Evolutionary conservation across 1,139 yeast genomes (phyloP), one percentile per base, ranked within the genome.

Genomic region (Hyphopichia wangnamkhiaoensis): DNA sequence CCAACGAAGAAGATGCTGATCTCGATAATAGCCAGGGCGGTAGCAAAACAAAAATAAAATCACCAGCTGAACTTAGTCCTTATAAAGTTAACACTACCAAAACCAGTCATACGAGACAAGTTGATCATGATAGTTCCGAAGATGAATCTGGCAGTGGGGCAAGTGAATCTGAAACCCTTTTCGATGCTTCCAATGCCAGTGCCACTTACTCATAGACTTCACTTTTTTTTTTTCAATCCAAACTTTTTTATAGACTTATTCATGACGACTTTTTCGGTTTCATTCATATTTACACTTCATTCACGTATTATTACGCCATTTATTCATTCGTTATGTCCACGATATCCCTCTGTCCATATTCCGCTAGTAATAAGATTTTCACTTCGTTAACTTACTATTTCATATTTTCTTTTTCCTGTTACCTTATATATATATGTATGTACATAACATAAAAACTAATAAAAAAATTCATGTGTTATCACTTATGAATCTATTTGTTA

Each of bases 1-100:
- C n/a, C n/a, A n/a, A n/a, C 17, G 53, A 40, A 21, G 54, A 50
- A 8, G 50, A 49, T 10, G 45, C 41, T 10, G 45, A 45, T 12
- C 50, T 34, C 13, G 34, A 27, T n/a, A 25, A 33, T 8, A 35
- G 26, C 39, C 17, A 23, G 15, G 43, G 33, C 3, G 52, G 43
- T n/a, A 52, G 43, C 13, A 40, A 20, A 34, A 31, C 13, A 39
- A 39, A 16, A 42, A 35, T 8, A 8, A n/a, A 31, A 31, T 5
- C 14, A 27, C 26, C 20, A 10, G 33, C 4, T 3, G 20, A 16
- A 12, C 12, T 5, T 8, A 24, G 37, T 24, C 34, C 34, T 18
- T 34, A 30, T 33, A 21, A 24, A 24, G 6, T 15, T 7, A 33
- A 33, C 10, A 33, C 30, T 9, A 21, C 23, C 16, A 33, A 33